phyloP scores from a whole-genome alignment of 202 grass and related monocot species.

The Alloteropsis angusta region DNA sequence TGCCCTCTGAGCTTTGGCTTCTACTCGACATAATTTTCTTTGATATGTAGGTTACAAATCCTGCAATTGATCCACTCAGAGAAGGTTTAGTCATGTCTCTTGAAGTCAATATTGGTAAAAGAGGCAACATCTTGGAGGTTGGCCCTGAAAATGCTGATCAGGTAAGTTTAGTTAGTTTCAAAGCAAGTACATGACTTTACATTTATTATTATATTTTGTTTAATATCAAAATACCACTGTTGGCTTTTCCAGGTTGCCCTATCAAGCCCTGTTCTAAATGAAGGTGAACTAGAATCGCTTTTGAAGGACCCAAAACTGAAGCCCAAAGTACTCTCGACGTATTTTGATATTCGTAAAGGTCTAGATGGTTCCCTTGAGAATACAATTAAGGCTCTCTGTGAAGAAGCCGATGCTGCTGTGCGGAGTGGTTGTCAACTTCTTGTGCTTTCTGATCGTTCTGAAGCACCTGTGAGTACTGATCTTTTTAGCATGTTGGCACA shows the following conservation, averaged over 20 bases:
- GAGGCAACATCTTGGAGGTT: conserved; percentile 85
- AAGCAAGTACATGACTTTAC: not conserved
- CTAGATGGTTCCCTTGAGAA: conserved; percentile 87
- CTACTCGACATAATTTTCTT: conserved; percentile 4
- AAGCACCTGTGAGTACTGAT: conserved; percentile 64
- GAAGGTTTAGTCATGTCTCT: conserved; percentile 99
- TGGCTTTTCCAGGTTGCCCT: conserved; percentile 71
- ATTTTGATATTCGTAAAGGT: conserved; percentile 89
- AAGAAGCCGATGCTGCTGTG: conserved; percentile 93
- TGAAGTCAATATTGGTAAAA: conserved; percentile 97
- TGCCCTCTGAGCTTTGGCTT: conserved; percentile 9
- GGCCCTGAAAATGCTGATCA: conserved; percentile 93
- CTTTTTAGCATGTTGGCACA: conserved; percentile 17
- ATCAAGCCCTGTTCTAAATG: conserved; percentile 88
- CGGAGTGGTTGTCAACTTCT: conserved; percentile 88
- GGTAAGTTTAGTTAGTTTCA: conserved; percentile 52
- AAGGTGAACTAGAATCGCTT: conserved; percentile 85
- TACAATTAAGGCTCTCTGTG: conserved; percentile 65
- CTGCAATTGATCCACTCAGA: conserved; percentile 96
- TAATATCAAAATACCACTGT: conserved; percentile 20
- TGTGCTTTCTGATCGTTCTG: conserved; percentile 91
- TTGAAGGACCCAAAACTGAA: conserved; percentile 76
- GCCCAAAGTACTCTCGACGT: conserved; percentile 72
- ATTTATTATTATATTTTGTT: conserved; percentile 14
- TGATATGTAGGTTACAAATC: conserved; percentile 81